Evolutionary conservation across 176 grass and related monocot genomes (phyloP), one percentile per base, ranked within the genome.

Genomic region (Triticum timopheevii): DNA sequence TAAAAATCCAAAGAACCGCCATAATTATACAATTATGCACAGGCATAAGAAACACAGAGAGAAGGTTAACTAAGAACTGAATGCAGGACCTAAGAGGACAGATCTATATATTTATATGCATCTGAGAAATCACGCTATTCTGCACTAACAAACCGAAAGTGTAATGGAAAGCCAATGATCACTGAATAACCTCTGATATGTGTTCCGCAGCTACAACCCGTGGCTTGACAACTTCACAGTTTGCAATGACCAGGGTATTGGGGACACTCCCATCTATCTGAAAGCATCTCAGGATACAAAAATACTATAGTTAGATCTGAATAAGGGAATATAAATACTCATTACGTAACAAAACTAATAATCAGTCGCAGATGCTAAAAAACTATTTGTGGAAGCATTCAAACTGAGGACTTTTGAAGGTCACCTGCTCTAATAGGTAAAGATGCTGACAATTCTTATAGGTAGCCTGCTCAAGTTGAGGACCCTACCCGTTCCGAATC

Each of bases 211-310:
- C 88, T 80, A 88, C 90, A 80, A 98, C 92, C 84, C 90, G 88
- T 78, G 88, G 92, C 63, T 94, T 96, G 68, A 94, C 90, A 76
- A 98, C 86, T 70, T 96, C 90, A 90, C 93, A 98, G 54, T 96
- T 94, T 69, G 90, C 92, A 6, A 94, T 96, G 17, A 96, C 86
- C 70, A 96, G 79, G 78, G 93, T 98, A 85, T 96, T 94, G 74
- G 96, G 61, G 35, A 89, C 67, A 62, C 86, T 88, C 12, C 92
- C 93, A 56, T 98, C 92, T 13, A 93, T 98, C 96, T 96, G 85
- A 34, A 91, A 88, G 23, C 25, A 89, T 85, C 38, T 34, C 30
- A 64, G 22, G 13, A 17, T 81, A 35, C 4, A 35, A 25, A 84
- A 63, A 73, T 56, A 20, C 34, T 13, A 50, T 13, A 66, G 73